Evolutionary conservation across 2,329 filamentous ascomycete genomes (phyloP), one percentile per base, ranked within the genome.

Genomic region (Fusarium caatingaense): DNA sequence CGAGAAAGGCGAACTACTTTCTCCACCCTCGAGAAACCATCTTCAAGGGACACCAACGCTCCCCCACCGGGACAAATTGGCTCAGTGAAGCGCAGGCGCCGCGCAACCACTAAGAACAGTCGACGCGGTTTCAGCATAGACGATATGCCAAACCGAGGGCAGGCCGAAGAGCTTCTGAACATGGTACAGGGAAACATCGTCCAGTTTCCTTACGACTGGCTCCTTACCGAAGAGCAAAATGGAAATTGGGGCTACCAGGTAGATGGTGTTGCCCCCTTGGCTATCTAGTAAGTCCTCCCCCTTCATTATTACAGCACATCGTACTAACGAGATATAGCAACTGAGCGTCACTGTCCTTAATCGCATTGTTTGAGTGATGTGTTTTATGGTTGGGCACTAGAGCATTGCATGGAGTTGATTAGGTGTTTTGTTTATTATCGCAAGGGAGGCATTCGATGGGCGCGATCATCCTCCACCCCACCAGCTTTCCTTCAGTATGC

Each of bases 211-310:
- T 97, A 98, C 80, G 93, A 99, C 76, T 99, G 97, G 94, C 88
- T 97, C 56, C 88, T 92, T 74, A 92, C 91, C 59, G 96, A 98
- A 82, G 96, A 98, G 83, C 89, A 91, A 76, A 94, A 93, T 71
- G 93, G 94, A 60, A 97, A 98, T 78, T 99, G 96, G 96, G 87
- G 98, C 68, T 98, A 97, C 81, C 93, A 95, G 77, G 93, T 98
- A 59, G 96, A 99, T 80, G 92, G 97, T 80, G 91, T 99, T 78
- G 97, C 96, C 74, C 96, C 96, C 60, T 85, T 99, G 81, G 94
- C 98, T 82, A 98, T 99, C 76, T 99, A 99, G 92, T 93, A 86
- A 90, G 92, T 87, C 16, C 12, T 16, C 34, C 15, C 30, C 37
- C 25, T 18, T 30, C 8, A 15, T 28, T 13, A 32, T 42, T n/a